Percentiles rank a stretch among this genome's conserved stretches.
Conservation (phyloP, 2,329 filamentous ascomycete genomes). For the Talaromyces verruculosus region DNA sequence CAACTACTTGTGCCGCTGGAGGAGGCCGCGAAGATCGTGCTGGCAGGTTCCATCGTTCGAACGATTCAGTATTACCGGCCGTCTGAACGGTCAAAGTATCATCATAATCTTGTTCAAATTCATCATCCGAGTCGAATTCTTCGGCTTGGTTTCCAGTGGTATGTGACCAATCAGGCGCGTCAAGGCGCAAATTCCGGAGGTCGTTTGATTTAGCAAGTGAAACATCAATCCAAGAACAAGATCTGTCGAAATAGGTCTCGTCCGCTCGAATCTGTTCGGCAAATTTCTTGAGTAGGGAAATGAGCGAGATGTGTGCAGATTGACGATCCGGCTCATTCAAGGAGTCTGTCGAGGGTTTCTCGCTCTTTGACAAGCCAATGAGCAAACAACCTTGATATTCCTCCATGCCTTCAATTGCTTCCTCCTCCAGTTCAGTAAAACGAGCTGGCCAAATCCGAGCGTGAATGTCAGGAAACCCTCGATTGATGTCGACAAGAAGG, state of each 20-base stretch:
- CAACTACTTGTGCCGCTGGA: not conserved
- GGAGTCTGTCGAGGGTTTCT: constrained; percentile 1
- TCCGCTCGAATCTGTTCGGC: constrained; percentile 37
- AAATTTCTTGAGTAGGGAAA: constrained; percentile 37
- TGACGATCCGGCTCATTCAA: constrained; percentile 42
- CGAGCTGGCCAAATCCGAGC: constrained; percentile 64
- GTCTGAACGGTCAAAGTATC: not conserved
- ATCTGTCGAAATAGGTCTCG: constrained; percentile 37
- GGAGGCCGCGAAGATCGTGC: not conserved
- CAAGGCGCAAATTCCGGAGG: constrained; percentile 22
- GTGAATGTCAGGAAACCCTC: constrained; percentile 52
- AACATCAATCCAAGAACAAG: constrained; percentile 37
- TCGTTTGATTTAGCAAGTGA: constrained; percentile 30
- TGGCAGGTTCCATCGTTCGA: not conserved
- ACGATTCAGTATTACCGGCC: not conserved
- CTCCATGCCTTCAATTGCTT: constrained; percentile 24
- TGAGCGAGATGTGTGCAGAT: constrained; percentile 46
- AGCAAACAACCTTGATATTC: constrained; percentile 64
- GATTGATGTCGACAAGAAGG: constrained; percentile 60
- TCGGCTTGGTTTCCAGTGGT: not conserved
- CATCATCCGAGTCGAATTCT: constrained; percentile 15
- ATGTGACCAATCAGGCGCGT: constrained; percentile 13
- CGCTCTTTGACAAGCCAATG: constrained; percentile 52
- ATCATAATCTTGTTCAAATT: constrained; percentile 3
- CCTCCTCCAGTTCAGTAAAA: constrained; percentile 49